Evolutionary conservation across 805 yeast genomes (phyloP).

Genomic region (Candida gorgasii): DNA sequence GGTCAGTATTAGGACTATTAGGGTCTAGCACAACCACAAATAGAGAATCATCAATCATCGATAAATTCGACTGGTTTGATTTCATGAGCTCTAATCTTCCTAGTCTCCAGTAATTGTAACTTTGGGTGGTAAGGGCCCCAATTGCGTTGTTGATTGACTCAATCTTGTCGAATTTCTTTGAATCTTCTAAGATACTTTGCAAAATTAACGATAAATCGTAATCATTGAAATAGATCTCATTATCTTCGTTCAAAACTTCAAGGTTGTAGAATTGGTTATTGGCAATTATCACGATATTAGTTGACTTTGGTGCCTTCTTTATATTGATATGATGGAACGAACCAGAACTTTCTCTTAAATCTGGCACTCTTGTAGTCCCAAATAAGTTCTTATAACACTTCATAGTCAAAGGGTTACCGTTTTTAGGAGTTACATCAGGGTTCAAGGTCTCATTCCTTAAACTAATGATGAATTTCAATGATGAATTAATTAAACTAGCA

Average conservation of each 20-base stretch:
- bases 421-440: slow-evolving; percentile 58
- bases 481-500: slow-evolving; percentile 63
- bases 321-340: slow-evolving; percentile 32
- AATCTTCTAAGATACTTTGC: slow-evolving; percentile 42
- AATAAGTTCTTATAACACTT: slow-evolving; percentile 64
- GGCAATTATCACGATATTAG: slow-evolving; percentile 51
- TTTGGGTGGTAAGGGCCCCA: slow-evolving; percentile 58
- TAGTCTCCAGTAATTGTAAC: slow-evolving; percentile 48
- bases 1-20: slow-evolving; percentile 46
- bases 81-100: slow-evolving; percentile 44
- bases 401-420: slow-evolving; percentile 61
- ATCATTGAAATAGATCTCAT: slow-evolving; percentile 52
- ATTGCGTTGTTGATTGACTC: slow-evolving; percentile 47
- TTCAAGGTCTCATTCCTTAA: slow-evolving; percentile 53
- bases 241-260: slow-evolving; percentile 45
- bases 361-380: slow-evolving; percentile 62
- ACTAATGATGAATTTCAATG: slow-evolving; percentile 64
- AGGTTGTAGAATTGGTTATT: slow-evolving; percentile 52
- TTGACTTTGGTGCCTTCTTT: slow-evolving; percentile 32
- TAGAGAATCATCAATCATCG: slow-evolving; percentile 48
- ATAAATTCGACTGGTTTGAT: slow-evolving; percentile 37
- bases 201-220: slow-evolving; percentile 49
- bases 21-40: slow-evolving; percentile 54
- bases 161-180: slow-evolving; percentile 33
- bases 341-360: slow-evolving; percentile 14